A percentile compares a stretch with the other conserved stretches of the same genome.
phyloP scores from a whole-genome alignment of 139 green algal genomes.

The Volvox africanus region DNA sequence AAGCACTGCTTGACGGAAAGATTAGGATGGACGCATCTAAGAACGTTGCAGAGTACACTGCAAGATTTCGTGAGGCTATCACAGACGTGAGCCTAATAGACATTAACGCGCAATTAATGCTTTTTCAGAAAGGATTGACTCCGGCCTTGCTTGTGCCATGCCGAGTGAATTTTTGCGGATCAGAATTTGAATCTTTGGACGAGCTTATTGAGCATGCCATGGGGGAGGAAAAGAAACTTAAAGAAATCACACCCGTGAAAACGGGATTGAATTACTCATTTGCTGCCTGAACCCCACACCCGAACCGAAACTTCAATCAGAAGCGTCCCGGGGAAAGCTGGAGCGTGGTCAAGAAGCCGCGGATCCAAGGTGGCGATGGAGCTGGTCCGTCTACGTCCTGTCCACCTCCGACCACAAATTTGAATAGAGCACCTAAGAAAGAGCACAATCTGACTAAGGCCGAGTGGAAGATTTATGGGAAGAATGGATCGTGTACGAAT shows the following conservation, averaged over 20 bases:
- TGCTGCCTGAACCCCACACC: neutral
- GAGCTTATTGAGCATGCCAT: neutral
- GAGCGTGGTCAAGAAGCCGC: neutral
- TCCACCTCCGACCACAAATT: neutral
- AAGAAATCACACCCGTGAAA: neutral
- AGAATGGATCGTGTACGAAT: neutral
- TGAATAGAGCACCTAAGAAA: neutral
- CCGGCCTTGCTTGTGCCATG: too few species aligned
- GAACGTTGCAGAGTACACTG: neutral
- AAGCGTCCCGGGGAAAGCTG: too few species aligned
- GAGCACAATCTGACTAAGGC: neutral
- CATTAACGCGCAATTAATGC: too few species aligned
- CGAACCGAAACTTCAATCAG: too few species aligned
- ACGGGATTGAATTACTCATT: neutral
- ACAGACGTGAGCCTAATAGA: too few species aligned
- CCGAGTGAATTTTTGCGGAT: too few species aligned
- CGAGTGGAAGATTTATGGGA: neutral
- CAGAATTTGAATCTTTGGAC: constrained; percentile 1
- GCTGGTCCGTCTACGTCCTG: neutral
- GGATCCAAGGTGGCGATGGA: too few species aligned
- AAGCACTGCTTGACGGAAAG: neutral
- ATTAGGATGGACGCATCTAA: neutral
- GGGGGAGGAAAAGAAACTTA: neutral
- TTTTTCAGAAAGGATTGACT: too few species aligned
- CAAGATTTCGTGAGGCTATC: too few species aligned